Conservation (phyloP, 2,329 filamentous ascomycete species). For the Stenocarpella maydis region DNA sequence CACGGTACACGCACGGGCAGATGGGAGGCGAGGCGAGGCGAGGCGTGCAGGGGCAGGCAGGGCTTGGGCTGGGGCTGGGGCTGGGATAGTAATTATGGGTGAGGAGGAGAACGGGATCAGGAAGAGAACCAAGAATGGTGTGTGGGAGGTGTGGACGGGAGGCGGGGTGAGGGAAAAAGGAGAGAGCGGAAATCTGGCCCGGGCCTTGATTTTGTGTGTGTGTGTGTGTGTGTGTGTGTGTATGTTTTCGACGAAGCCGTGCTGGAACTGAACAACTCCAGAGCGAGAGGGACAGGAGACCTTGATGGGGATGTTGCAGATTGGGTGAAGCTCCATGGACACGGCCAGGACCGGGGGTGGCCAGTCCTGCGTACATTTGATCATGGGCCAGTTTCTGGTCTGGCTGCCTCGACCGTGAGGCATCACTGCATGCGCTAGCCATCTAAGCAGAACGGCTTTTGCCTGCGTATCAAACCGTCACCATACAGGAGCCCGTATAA, state of each 20-base stretch:
- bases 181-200: conserved; percentile 9
- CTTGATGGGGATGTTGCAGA: conserved; percentile 33
- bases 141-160: conserved; percentile 7
- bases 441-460: background rate
- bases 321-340: conserved; percentile 31
- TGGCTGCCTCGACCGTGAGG: conserved; percentile 22
- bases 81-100: no score
- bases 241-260: conserved; percentile 12
- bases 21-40: background rate
- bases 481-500: no score
- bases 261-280: conserved; percentile 29
- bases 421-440: conserved; percentile 23
- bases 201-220: conserved; percentile 27
- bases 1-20: conserved; percentile 13
- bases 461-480: background rate
- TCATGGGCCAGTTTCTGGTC: conserved; percentile 20
- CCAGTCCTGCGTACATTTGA: conserved; percentile 20
- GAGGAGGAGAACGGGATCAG: background rate
- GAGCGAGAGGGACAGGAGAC: conserved; percentile 29
- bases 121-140: background rate
- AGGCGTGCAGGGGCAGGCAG: conserved; percentile 10
- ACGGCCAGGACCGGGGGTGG: conserved; percentile 14
- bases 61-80: no score
- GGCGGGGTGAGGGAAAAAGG: conserved; percentile 4
- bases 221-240: conserved; percentile 7